phyloP scores from a whole-genome alignment of 495 filamentous ascomycete species.

The Hypoxylon rickii region DNA sequence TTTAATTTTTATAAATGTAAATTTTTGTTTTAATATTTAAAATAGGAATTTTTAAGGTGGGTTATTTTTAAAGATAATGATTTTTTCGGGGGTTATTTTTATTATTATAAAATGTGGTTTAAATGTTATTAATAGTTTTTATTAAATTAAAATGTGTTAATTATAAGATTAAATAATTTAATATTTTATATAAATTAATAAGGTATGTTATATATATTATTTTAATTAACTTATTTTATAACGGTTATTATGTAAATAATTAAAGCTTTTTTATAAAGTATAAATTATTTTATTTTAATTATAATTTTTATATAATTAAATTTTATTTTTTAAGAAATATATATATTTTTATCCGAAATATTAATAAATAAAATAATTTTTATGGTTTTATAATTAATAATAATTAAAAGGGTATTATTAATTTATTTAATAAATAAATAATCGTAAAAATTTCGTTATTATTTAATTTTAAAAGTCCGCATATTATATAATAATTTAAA shows the following conservation, averaged over 20 bases:
- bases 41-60: background rate
- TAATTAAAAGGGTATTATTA: background rate
- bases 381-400: background rate
- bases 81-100: background rate
- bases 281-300: background rate
- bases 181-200: background rate
- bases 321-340: background rate
- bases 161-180: background rate
- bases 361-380: background rate
- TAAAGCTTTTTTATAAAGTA: background rate
- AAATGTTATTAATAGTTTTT: background rate
- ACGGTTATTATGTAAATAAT: background rate
- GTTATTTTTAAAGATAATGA: background rate
- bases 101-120: background rate
- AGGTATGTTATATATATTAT: background rate
- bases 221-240: background rate
- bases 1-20: background rate
- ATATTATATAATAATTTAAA: background rate
- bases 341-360: background rate
- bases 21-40: background rate
- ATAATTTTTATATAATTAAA: background rate
- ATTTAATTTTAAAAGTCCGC: background rate
- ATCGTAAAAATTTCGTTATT: background rate
- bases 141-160: background rate
- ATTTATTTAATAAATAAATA: background rate